Conservation (phyloP, 345 rosid species). For the Toxicodendron radicans region DNA sequence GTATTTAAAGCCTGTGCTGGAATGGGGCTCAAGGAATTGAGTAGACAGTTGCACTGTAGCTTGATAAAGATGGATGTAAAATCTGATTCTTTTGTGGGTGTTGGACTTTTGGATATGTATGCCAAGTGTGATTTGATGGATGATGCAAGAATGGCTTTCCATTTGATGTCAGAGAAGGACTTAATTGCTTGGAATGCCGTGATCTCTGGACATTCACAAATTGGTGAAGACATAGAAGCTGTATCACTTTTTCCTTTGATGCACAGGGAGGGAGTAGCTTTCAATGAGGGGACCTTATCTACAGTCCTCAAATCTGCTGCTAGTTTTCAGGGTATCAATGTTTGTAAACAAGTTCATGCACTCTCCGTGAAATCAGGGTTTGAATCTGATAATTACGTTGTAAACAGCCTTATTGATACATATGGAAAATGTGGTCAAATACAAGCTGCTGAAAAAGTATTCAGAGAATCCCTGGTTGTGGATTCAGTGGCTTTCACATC, state of each 20-base stretch:
- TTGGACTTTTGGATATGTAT: slow-evolving; percentile 63
- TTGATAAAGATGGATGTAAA: slow-evolving; percentile 44
- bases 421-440: slow-evolving; percentile 53
- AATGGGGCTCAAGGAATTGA: slow-evolving; percentile 35
- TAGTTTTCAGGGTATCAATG: slow-evolving; percentile 30
- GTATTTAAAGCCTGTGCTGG: slow-evolving; percentile 58
- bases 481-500: slow-evolving; percentile 59
- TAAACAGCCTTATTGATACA: slow-evolving; percentile 58
- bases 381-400: slow-evolving; percentile 40
- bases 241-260: slow-evolving; percentile 44
- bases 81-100: slow-evolving; percentile 48
- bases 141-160: slow-evolving; percentile 44
- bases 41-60: slow-evolving; percentile 50
- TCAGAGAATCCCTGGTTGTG: slow-evolving; percentile 30
- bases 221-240: slow-evolving; percentile 48
- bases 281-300: slow-evolving; percentile 57
- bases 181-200: slow-evolving; percentile 59
- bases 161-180: slow-evolving; percentile 44
- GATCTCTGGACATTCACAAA: slow-evolving; percentile 55
- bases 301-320: slow-evolving; percentile 56
- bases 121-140: slow-evolving; percentile 40
- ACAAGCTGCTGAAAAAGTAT: slow-evolving; percentile 45
- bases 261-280: slow-evolving; percentile 39
- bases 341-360: slow-evolving; percentile 51
- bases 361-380: slow-evolving; percentile 47